Percentiles rank a stretch among this genome's conserved stretches.
Conservation (phyloP, 1,139 yeast species). For the Hansenula anomala region DNA sequence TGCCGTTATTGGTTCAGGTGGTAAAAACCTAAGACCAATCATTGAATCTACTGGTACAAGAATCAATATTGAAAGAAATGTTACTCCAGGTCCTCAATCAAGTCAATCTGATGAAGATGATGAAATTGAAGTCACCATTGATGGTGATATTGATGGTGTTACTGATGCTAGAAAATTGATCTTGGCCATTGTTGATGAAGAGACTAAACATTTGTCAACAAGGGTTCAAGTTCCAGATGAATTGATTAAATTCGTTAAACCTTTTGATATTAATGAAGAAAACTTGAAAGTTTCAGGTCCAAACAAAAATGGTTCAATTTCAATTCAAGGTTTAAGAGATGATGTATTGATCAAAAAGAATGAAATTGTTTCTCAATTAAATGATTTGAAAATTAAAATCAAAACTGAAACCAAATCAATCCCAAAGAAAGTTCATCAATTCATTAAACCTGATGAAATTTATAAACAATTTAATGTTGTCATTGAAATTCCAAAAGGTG, state of each 20-base stretch:
- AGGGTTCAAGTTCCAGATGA: constrained; percentile 42
- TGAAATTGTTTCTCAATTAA: constrained; percentile 43
- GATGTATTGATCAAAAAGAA: constrained; percentile 46
- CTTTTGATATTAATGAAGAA: constrained; percentile 19
- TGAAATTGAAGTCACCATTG: constrained; percentile 56
- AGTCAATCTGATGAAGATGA: constrained; percentile 45
- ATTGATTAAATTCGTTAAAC: constrained; percentile 50
- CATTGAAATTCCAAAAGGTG: constrained; percentile 50
- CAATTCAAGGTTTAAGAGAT: constrained; percentile 62
- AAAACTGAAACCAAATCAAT: constrained; percentile 39
- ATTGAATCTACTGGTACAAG: constrained; percentile 66
- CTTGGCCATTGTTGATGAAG: constrained; percentile 67
- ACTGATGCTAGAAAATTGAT: constrained; percentile 69
- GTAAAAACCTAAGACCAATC: constrained; percentile 77
- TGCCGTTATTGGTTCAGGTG: constrained; percentile 85
- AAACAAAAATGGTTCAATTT: constrained; percentile 25
- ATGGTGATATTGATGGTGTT: constrained; percentile 86
- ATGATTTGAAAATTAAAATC: constrained; percentile 38
- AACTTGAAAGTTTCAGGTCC: constrained; percentile 29
- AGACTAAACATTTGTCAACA: constrained; percentile 54
- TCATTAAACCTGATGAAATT: constrained; percentile 38
- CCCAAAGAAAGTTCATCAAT: constrained; percentile 48
- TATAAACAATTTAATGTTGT: constrained; percentile 57
- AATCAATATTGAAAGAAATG: constrained; percentile 53
- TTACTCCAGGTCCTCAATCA: constrained; percentile 20